Percentiles rank a stretch among this genome's conserved stretches.
phyloP scores from a whole-genome alignment of 768 basidiomycete genomes.

The Tephrocybe rancida region DNA sequence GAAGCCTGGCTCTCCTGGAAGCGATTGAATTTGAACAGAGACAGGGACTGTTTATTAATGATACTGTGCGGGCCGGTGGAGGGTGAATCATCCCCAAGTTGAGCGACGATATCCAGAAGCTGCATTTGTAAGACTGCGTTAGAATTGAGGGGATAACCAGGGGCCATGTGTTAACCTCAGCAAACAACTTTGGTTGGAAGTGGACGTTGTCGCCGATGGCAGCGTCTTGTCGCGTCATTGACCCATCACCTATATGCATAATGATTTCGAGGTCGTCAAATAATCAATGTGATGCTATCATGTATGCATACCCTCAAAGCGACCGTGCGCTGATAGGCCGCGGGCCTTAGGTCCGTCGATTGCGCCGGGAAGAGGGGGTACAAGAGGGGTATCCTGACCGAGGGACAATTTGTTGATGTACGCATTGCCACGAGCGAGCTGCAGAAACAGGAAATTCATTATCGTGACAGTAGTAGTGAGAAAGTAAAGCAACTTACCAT shows the following conservation, averaged over 20 bases:
- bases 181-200: conserved; percentile 10
- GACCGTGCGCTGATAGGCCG: conserved; percentile 14
- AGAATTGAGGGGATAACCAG: neutral
- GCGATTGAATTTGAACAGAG: conserved; percentile 14
- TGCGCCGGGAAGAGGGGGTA: conserved; percentile 15
- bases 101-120: conserved; percentile 10
- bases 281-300: neutral
- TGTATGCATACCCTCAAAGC: conserved; percentile 14
- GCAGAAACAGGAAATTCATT: neutral
- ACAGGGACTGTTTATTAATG: conserved; percentile 7
- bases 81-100: conserved; percentile 13
- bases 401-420: conserved; percentile 14
- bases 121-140: neutral
- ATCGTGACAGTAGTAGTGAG: neutral
- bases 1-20: conserved; percentile 9
- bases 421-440: conserved; percentile 15
- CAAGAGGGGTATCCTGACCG: conserved; percentile 2
- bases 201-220: conserved; percentile 14
- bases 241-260: conserved; percentile 14
- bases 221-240: conserved; percentile 16
- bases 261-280: no score
- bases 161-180: no score
- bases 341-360: conserved; percentile 14
- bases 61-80: conserved; percentile 16
- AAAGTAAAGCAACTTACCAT: conserved; percentile 11